A percentile compares a stretch with the other conserved stretches of the same genome.
phyloP scores from a whole-genome alignment of 495 filamentous ascomycete genomes.

The Monascus purpureus region DNA sequence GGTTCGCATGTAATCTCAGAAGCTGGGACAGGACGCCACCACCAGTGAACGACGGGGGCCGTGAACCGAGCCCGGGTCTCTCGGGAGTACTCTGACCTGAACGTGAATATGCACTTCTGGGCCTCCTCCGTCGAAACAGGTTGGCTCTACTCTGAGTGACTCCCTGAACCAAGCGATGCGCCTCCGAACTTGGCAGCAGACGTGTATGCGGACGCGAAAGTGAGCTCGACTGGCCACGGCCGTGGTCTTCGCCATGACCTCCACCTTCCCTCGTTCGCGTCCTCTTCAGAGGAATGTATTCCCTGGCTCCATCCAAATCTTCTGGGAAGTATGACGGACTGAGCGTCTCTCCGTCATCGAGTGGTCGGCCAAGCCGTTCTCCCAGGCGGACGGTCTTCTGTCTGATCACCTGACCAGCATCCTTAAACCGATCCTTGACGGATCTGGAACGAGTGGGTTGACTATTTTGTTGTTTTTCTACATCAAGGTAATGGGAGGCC shows the following conservation, averaged over 20 bases:
- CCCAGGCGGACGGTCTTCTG: slow-evolving; percentile 20
- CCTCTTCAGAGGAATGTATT: slow-evolving; percentile 11
- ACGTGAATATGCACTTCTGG: slow-evolving; percentile 20
- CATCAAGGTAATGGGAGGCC: neutral
- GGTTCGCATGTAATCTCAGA: slow-evolving; percentile 22
- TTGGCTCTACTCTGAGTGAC: slow-evolving; percentile 19
- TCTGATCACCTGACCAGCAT: slow-evolving; percentile 22
- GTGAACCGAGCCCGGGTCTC: slow-evolving; percentile 19
- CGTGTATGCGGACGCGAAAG: slow-evolving; percentile 3
- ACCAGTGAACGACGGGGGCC: slow-evolving; percentile 7
- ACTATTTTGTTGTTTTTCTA: neutral
- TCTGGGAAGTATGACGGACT: slow-evolving; percentile 20
- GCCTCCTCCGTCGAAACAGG: slow-evolving; percentile 15
- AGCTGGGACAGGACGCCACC: slow-evolving; percentile 29
- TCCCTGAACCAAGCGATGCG: slow-evolving; percentile 30
- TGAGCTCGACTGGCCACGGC: slow-evolving; percentile 1
- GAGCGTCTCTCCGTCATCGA: slow-evolving; percentile 25
- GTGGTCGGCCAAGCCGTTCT: slow-evolving; percentile 25
- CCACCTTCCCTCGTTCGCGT: slow-evolving; percentile 8
- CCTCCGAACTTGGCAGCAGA: slow-evolving; percentile 21
- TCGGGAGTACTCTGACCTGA: slow-evolving; percentile 29
- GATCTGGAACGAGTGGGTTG: slow-evolving; percentile 6
- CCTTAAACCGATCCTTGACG: slow-evolving; percentile 15
- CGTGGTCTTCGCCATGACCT: slow-evolving; percentile 10
- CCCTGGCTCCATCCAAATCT: slow-evolving; percentile 11